Percentiles rank a stretch among this genome's conserved stretches.
These are phyloP conservation scores for Annulohypoxylon truncatum DNA, from an alignment of 2,329 filamentous ascomycete genomes.

Conservation along the genomic window DNA sequence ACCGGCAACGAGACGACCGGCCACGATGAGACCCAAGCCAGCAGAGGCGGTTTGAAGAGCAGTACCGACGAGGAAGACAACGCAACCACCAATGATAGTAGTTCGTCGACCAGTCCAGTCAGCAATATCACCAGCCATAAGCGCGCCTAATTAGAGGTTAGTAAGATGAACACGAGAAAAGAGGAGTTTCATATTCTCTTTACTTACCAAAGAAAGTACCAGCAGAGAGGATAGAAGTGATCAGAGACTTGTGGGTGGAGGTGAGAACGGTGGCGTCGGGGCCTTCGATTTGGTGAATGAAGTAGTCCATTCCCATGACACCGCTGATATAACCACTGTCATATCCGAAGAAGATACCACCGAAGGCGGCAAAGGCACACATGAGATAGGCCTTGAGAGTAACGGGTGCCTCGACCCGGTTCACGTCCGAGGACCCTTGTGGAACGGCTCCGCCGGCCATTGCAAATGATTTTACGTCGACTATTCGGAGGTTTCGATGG, in stretches of 20 bases:
- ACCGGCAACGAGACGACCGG: constrained; percentile 80
- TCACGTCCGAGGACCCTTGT: constrained; percentile 60
- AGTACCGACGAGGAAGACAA: constrained; percentile 76
- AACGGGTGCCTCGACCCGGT: constrained; percentile 68
- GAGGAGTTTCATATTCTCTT: neutral
- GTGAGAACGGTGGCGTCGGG: constrained; percentile 50
- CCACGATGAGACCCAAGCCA: constrained; percentile 72
- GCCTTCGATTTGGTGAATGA: constrained; percentile 52
- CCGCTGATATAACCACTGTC: constrained; percentile 56
- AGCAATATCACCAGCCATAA: constrained; percentile 81
- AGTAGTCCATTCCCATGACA: constrained; percentile 54
- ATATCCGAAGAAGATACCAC: constrained; percentile 56
- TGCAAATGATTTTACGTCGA: neutral
- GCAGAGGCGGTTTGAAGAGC: constrained; percentile 72
- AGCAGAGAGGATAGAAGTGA: constrained; percentile 81
- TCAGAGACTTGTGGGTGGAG: constrained; percentile 63
- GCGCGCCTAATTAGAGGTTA: constrained; percentile 59
- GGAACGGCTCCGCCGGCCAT: constrained; percentile 49
- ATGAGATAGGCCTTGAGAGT: constrained; percentile 63
- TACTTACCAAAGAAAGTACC: constrained; percentile 76
- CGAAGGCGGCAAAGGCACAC: constrained; percentile 51
- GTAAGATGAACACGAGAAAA: neutral
- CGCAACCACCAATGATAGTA: constrained; percentile 77
- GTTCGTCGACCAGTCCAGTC: constrained; percentile 79
- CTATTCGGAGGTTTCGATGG: neutral